Evolutionary conservation across 1,284 basidiomycete species (phyloP).

Genomic region (Cutaneotrichosporon cavernicola): DNA sequence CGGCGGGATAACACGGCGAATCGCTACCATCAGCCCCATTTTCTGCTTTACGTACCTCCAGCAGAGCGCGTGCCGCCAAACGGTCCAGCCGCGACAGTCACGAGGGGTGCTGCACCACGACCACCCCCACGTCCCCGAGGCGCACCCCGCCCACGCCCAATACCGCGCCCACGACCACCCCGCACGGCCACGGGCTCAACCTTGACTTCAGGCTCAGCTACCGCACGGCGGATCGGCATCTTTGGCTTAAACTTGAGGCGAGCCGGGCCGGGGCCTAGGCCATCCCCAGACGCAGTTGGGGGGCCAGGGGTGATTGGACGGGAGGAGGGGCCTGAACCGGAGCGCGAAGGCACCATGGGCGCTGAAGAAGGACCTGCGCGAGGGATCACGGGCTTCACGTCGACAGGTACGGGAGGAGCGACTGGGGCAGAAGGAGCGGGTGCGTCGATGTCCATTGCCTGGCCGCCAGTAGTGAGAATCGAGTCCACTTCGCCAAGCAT

Average conservation of each 20-base stretch:
- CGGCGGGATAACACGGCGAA: slow-evolving; percentile 18
- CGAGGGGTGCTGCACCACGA: slow-evolving; percentile 55
- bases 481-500: not conserved
- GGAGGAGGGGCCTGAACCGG: slow-evolving; percentile 2
- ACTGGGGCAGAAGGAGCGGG: no score
- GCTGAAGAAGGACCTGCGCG: slow-evolving; percentile 1
- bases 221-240: slow-evolving; percentile 42
- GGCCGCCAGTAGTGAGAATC: not conserved
- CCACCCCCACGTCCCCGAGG: slow-evolving; percentile 52
- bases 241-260: slow-evolving; percentile 53
- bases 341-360: slow-evolving; percentile 2
- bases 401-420: not conserved
- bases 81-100: slow-evolving; percentile 25
- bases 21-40: slow-evolving; percentile 5
- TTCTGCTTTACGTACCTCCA: slow-evolving; percentile 4
- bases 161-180: not conserved
- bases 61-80: slow-evolving; percentile 19
- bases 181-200: slow-evolving; percentile 9
- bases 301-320: not conserved
- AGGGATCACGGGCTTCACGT: slow-evolving; percentile 1
- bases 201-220: slow-evolving; percentile 23
- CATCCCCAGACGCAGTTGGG: not conserved
- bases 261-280: slow-evolving; percentile 13
- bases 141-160: slow-evolving; percentile 4
- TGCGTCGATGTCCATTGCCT: slow-evolving; percentile 15